Evolutionary conservation across 345 rosid species (phyloP).

Genomic region (Aquilaria yunnanensis): DNA sequence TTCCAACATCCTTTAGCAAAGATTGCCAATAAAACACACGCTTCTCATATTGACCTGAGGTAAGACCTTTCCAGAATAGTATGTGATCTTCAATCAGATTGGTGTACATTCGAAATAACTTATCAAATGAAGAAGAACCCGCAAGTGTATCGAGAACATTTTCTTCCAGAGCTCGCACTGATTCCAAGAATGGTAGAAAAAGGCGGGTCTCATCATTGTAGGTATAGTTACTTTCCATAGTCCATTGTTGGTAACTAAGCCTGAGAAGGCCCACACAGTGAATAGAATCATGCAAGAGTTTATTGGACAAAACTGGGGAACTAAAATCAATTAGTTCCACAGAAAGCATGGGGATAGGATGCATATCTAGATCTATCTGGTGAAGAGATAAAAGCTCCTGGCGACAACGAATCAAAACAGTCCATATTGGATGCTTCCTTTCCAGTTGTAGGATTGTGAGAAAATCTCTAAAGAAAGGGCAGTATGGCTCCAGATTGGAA

Average conservation of each 20-base stretch:
- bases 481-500: constrained; percentile 38
- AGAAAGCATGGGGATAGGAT: constrained; percentile 57
- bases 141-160: constrained; percentile 44
- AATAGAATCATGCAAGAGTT: constrained; percentile 45
- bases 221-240: constrained; percentile 40
- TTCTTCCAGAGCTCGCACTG: constrained; percentile 56
- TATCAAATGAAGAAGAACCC: constrained; percentile 40
- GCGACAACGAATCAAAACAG: constrained; percentile 30
- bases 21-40: constrained; percentile 53
- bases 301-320: constrained; percentile 21
- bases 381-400: constrained; percentile 35
- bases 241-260: constrained; percentile 67
- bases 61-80: constrained; percentile 56
- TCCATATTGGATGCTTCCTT: constrained; percentile 75
- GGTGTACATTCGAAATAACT: constrained; percentile 38
- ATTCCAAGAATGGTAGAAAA: constrained; percentile 42
- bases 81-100: constrained; percentile 64
- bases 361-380: constrained; percentile 32
- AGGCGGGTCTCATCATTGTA: constrained; percentile 25
- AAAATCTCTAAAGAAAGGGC: constrained; percentile 38
- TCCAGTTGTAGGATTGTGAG: constrained; percentile 40
- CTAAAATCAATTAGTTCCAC: constrained; percentile 46
- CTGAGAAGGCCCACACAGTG: constrained; percentile 53
- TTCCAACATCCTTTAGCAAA: constrained; percentile 55
- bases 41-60: constrained; percentile 38